Conservation (phyloP, 345 rosid species). For the Hypericum perforatum region DNA sequence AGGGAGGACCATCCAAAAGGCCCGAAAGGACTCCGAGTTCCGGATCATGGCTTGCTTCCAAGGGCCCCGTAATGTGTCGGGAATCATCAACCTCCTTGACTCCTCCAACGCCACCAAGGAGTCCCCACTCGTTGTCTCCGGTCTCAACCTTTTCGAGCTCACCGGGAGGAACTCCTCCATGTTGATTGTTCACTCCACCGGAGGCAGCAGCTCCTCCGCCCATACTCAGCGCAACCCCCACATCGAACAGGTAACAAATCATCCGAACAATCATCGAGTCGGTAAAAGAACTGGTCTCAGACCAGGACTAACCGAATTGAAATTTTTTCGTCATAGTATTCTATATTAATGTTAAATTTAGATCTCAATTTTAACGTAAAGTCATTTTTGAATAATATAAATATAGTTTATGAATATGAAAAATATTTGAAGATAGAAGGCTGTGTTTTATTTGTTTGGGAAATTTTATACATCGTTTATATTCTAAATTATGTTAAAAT, state of each 20-base stretch:
- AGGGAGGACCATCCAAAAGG: slow-evolving; percentile 34
- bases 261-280: too few relatives aligned
- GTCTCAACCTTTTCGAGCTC: slow-evolving; percentile 50
- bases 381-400: too few relatives aligned
- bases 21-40: slow-evolving; percentile 30
- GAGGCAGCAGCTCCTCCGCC: neutral
- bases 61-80: slow-evolving; percentile 22
- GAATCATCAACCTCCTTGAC: slow-evolving; percentile 43
- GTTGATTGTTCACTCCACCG: slow-evolving; percentile 43
- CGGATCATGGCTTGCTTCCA: slow-evolving; percentile 51
- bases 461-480: too few relatives aligned
- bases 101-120: slow-evolving; percentile 38
- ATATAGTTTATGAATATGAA: too few relatives aligned
- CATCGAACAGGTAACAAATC: slow-evolving; percentile 21
- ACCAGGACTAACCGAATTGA: too few relatives aligned
- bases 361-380: too few relatives aligned
- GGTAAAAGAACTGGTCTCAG: too few relatives aligned
- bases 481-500: too few relatives aligned
- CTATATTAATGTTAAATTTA: too few relatives aligned
- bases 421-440: too few relatives aligned
- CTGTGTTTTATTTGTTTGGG: too few relatives aligned
- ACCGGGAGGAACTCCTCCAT: slow-evolving; percentile 54
- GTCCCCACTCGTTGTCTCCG: slow-evolving; percentile 44
- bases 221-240: slow-evolving; percentile 17
- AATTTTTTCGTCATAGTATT: too few relatives aligned